Base-by-base conservation (phyloP, 2,329 filamentous ascomycete genomes). In the Penicillium concentricum region DNA sequence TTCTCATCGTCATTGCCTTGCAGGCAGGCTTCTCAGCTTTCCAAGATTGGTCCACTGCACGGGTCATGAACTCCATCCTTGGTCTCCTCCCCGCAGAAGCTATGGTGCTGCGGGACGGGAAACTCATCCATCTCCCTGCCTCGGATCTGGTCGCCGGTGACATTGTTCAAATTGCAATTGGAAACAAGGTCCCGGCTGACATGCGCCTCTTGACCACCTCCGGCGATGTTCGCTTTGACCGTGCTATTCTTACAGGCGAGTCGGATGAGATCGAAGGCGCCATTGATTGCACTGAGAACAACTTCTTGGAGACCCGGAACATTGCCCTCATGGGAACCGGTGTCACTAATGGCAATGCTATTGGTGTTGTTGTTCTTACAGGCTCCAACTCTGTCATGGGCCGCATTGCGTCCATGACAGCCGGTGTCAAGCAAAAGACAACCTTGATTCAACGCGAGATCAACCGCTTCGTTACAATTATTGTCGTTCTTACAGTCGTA, bases 21-120 rank as follows among this genome's bases (percentile, higher is more conserved):
- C 85, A 88, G 64, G 89, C 87, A 63, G 81, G 78, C 15, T 92
- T 92, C 75, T 87, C 86, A 55, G 82, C 84, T 66, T 88, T 82
- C 74, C 85, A 87, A 68, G 89, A 92, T 70, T 92, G 89, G 84
- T 90, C 87, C 1, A 89, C 87, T 0, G 87, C 84, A 8, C 80
- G 86, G 12, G 89, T 91, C 57, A 92, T 92, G 90, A 85, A 86
- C 26, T 90, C 87, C 0, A 92, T 93, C 69, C 87, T 87, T 57
- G 87, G 82, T 28, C 88, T 92, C 83, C 80, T 92, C 18, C 89
- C 89, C 0, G 87, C 91, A 58, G 81, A 87, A 59, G 90, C 87
- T 61, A 76, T 87, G 35, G 82, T 89, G 5, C 72, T 88, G 13
- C 84, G 89, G n/a, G 83, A 90, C 60, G 83, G 84, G 1, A 70